Percentiles rank a stretch among this genome's conserved stretches.
These are phyloP conservation scores for Coemansia javaensis DNA, from an alignment of 192 early-diverging fungal genomes.

Conservation along the genomic window DNA sequence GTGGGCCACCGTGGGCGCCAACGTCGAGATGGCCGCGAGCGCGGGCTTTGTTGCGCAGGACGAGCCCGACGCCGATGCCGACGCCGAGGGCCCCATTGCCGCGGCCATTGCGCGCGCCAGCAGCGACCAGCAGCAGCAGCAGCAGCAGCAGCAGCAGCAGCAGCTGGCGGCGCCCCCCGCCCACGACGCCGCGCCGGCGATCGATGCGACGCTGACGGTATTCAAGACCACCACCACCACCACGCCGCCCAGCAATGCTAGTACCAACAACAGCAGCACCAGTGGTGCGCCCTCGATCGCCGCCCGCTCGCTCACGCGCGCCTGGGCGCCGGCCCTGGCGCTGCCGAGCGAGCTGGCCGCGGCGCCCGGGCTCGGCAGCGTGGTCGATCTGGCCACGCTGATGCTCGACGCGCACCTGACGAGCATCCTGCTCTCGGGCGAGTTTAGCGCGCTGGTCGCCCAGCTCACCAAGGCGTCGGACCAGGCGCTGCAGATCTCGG, in stretches of 20 bases:
- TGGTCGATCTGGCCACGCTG: constrained; percentile 33
- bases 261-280: too few species aligned
- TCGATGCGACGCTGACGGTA: constrained; percentile 28
- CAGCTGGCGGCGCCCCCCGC: background rate
- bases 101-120: constrained; percentile 11
- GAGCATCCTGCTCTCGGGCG: constrained; percentile 30
- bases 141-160: too few species aligned
- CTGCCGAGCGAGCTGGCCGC: constrained; percentile 16
- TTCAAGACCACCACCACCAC: too few species aligned
- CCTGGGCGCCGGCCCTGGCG: constrained; percentile 39
- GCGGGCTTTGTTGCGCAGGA: constrained; percentile 6
- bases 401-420: constrained; percentile 43
- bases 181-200: constrained; percentile 18
- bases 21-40: constrained; percentile 45
- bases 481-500: constrained; percentile 37
- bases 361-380: constrained; percentile 30
- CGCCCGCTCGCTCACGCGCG: constrained; percentile 26
- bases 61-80: background rate
- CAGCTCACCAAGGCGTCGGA: constrained; percentile 31
- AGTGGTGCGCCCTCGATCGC: constrained; percentile 5
- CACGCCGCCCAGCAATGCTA: too few species aligned
- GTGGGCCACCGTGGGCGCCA: constrained; percentile 32
- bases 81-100: background rate
- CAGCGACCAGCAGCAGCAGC: too few species aligned
- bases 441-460: constrained; percentile 28